These are phyloP conservation scores for Phenoliferia sp. DNA, from an alignment of 1,284 basidiomycete genomes.

Conservation along the genomic window DNA sequence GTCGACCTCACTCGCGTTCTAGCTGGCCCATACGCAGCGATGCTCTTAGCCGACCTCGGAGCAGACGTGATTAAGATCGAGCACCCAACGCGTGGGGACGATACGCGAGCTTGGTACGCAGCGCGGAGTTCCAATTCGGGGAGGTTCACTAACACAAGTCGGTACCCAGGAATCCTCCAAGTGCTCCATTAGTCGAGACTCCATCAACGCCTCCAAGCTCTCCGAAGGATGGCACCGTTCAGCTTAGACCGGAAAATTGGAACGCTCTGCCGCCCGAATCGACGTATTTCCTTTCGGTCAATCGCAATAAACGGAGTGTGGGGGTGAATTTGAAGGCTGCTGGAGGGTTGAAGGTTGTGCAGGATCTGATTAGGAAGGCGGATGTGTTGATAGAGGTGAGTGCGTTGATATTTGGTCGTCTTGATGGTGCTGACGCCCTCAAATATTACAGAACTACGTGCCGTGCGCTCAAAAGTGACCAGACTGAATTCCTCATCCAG, in stretches of 20 bases:
- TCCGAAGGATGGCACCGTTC: slow-evolving; percentile 44
- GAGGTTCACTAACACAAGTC: neutral
- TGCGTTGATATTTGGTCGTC: neutral
- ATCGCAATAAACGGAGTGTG: slow-evolving; percentile 55
- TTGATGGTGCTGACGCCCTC: neutral
- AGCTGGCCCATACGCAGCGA: slow-evolving; percentile 82
- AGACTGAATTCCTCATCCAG: neutral
- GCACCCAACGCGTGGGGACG: slow-evolving; percentile 67
- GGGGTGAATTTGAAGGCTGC: slow-evolving; percentile 80
- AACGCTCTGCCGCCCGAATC: slow-evolving; percentile 70
- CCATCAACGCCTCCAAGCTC: slow-evolving; percentile 62
- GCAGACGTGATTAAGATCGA: slow-evolving; percentile 48
- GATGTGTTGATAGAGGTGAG: slow-evolving; percentile 58
- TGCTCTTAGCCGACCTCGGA: slow-evolving; percentile 78
- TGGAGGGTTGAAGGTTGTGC: slow-evolving; percentile 71
- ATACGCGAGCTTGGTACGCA: slow-evolving; percentile 61
- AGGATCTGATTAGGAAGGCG: slow-evolving; percentile 64
- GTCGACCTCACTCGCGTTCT: slow-evolving; percentile 83
- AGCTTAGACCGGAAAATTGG: slow-evolving; percentile 49
- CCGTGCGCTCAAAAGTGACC: neutral
- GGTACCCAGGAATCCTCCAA: slow-evolving; percentile 60
- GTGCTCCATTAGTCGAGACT: slow-evolving; percentile 25
- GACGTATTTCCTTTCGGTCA: slow-evolving; percentile 85
- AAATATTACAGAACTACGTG: slow-evolving; percentile 59
- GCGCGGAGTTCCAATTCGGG: slow-evolving; percentile 15